phyloP scores from a whole-genome alignment of 495 filamentous ascomycete genomes.

The Chlorociboria aeruginascens region DNA sequence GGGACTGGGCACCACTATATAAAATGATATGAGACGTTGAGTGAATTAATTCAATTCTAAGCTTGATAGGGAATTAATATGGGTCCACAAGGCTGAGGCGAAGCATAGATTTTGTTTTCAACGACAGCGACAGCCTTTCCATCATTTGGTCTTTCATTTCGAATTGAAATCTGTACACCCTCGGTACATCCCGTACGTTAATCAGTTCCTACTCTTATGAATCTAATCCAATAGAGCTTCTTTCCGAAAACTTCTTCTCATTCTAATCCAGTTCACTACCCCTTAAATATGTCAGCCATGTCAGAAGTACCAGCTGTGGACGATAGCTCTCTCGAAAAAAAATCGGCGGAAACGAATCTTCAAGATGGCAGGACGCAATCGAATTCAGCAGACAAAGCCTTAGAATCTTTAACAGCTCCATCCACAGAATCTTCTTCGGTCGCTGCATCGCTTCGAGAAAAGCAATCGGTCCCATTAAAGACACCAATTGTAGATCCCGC shows the following conservation, averaged over 20 bases:
- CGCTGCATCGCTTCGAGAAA: slow-evolving; percentile 30
- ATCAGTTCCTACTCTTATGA: background rate
- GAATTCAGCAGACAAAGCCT: background rate
- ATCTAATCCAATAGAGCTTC: background rate
- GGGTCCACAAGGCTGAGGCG: background rate
- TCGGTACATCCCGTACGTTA: background rate
- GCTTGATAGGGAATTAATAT: background rate
- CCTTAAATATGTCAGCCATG: background rate
- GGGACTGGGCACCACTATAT: no score
- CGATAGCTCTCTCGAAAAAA: background rate
- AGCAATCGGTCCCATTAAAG: slow-evolving; percentile 35
- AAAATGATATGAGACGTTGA: no score
- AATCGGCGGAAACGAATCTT: slow-evolving; percentile 7
- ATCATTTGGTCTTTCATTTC: background rate
- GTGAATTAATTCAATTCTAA: no score
- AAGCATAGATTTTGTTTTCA: no score
- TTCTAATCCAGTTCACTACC: background rate
- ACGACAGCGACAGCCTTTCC: no score
- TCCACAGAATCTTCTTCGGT: background rate
- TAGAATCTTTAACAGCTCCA: background rate
- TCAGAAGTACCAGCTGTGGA: slow-evolving; percentile 8
- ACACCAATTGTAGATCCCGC: slow-evolving; percentile 59
- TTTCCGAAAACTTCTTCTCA: background rate
- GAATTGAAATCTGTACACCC: background rate
- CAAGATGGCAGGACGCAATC: background rate